Conservation (phyloP, 2,329 filamentous ascomycete species). For the Sporothrix globosa region DNA sequence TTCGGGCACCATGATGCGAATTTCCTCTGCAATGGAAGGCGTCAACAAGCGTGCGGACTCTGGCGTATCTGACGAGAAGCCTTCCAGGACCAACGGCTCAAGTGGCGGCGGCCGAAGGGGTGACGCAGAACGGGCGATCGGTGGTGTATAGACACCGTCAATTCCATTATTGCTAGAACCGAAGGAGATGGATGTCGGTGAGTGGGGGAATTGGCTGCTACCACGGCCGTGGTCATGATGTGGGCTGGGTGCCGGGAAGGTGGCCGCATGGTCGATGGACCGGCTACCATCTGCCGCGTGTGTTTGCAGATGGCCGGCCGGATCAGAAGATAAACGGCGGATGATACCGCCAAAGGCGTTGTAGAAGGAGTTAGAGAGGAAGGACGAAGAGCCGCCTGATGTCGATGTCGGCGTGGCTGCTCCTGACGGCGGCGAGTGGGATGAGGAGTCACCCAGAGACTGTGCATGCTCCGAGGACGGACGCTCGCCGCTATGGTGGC, state of each 20-base stretch:
- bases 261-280: conserved; percentile 25
- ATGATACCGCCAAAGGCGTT: conserved; percentile 65
- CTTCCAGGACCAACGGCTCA: conserved; percentile 73
- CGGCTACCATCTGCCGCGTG: conserved; percentile 3
- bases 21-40: conserved; percentile 82
- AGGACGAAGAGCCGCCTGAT: conserved; percentile 40
- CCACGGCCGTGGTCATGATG: conserved; percentile 6
- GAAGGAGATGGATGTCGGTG: neutral
- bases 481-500: conserved; percentile 9
- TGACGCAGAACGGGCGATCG: conserved; percentile 63
- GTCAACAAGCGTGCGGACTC: conserved; percentile 68
- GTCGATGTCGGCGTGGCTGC: conserved; percentile 38
- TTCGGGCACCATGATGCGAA: conserved; percentile 83
- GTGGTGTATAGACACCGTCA: conserved; percentile 47
- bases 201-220: conserved; percentile 27
- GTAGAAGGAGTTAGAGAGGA: conserved; percentile 43
- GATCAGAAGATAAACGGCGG: conserved; percentile 64
- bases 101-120: conserved; percentile 88
- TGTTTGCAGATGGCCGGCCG: conserved; percentile 41
- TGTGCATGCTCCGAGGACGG: conserved; percentile 22
- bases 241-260: conserved; percentile 5
- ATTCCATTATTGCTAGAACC: conserved; percentile 33
- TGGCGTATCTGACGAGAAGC: conserved; percentile 65
- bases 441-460: neutral
- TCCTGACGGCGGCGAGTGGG: conserved; percentile 32